phyloP scores from a whole-genome alignment of 208 protist species.

The Trypanosoma melophagium region DNA sequence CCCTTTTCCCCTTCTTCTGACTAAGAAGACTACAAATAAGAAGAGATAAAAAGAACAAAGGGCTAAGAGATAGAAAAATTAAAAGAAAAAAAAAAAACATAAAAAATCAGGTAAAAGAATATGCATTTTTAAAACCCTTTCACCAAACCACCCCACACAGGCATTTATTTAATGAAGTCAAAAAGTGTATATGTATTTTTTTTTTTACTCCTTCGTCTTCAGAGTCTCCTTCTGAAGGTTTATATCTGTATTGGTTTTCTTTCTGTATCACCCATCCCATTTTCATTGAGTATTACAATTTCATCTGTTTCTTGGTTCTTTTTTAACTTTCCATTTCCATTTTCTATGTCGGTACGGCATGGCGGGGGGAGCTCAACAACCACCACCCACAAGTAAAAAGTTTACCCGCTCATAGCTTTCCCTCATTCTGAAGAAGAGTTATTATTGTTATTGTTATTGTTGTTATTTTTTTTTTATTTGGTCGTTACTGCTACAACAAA shows the following conservation, averaged over 20 bases:
- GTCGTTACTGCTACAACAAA: constrained; percentile 16
- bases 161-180: too few species aligned
- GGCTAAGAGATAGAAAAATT: background rate
- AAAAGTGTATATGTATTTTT: background rate
- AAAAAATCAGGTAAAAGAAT: too few species aligned
- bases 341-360: too few species aligned
- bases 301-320: too few species aligned
- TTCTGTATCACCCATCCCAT: background rate
- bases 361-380: too few species aligned
- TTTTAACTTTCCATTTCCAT: too few species aligned
- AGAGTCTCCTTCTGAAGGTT: background rate
- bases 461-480: background rate
- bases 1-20: background rate
- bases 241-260: background rate
- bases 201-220: background rate
- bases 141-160: too few species aligned
- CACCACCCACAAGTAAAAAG: too few species aligned
- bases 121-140: too few species aligned
- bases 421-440: too few species aligned
- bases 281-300: background rate
- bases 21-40: background rate
- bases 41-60: background rate
- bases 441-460: too few species aligned
- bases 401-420: too few species aligned
- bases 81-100: background rate